These are phyloP conservation scores for Pyrenochaeta sp. DNA, from an alignment of 2,329 filamentous ascomycete species.

Conservation along the genomic window DNA sequence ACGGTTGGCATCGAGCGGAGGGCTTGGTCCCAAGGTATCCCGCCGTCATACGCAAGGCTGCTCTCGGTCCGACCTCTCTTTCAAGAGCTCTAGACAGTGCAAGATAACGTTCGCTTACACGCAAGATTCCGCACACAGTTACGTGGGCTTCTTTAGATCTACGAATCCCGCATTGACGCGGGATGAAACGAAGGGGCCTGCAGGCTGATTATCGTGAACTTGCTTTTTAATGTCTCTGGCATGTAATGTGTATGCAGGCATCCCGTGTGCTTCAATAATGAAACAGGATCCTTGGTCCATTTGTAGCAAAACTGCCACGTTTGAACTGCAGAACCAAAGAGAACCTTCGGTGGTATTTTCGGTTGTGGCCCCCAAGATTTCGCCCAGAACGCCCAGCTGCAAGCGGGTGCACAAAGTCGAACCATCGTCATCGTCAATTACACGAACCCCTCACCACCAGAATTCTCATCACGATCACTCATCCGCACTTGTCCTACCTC, in stretches of 20 bases:
- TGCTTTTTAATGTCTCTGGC: background rate
- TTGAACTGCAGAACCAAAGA: conserved; percentile 18
- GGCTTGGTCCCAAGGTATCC: conserved; percentile 33
- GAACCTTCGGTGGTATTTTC: conserved; percentile 25
- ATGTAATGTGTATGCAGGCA: background rate
- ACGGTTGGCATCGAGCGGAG: conserved; percentile 22
- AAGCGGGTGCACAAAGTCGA: conserved; percentile 20
- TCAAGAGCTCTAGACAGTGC: background rate
- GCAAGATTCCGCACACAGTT: background rate
- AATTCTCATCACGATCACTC: background rate
- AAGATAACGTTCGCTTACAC: background rate
- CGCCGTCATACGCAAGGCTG: conserved; percentile 8
- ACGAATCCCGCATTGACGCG: background rate
- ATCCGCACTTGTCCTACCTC: conserved; percentile 2
- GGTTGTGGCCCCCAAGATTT: conserved; percentile 8
- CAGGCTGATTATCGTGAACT: conserved; percentile 6
- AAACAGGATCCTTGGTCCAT: conserved; percentile 4
- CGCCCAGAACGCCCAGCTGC: conserved; percentile 31
- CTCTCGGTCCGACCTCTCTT: background rate
- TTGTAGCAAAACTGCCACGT: conserved; percentile 8
- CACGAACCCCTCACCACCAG: conserved; percentile 1
- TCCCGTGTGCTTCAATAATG: background rate
- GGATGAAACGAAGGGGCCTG: background rate
- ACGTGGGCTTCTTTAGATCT: background rate
- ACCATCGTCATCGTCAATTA: conserved; percentile 29